Evolutionary conservation across 1,284 basidiomycete species (phyloP).

Genomic region (Tilletia walkeri): DNA sequence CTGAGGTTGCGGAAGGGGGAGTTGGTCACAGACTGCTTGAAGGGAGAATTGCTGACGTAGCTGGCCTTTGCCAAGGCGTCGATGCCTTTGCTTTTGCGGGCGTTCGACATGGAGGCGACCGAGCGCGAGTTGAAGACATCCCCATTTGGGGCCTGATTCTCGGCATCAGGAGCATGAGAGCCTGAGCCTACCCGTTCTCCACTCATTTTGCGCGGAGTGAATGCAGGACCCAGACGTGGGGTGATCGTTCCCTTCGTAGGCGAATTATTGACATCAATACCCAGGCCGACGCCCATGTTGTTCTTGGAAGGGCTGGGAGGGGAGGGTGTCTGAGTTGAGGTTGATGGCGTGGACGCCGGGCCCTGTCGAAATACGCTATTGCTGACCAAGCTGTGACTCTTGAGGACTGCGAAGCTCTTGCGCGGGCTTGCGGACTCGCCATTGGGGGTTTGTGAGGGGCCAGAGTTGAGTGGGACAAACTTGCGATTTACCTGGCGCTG

Average conservation of each 20-base stretch:
- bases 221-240: not conserved
- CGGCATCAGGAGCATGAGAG: not conserved
- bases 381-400: constrained; percentile 43
- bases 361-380: constrained; percentile 45
- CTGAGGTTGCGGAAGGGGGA: constrained; percentile 29
- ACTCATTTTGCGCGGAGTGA: constrained; percentile 23
- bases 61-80: constrained; percentile 33
- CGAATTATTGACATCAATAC: constrained; percentile 33
- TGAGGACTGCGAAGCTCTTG: constrained; percentile 27
- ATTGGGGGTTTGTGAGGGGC: not conserved
- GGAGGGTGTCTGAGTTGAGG: not conserved
- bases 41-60: constrained; percentile 58
- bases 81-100: constrained; percentile 38
- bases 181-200: not conserved
- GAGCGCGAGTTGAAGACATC: constrained; percentile 14
- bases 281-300: constrained; percentile 33
- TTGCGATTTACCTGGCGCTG: constrained; percentile 30
- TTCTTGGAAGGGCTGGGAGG: constrained; percentile 8
- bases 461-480: constrained; percentile 24
- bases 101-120: constrained; percentile 17
- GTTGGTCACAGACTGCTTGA: constrained; percentile 62
- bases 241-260: constrained; percentile 15
- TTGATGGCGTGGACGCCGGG: constrained; percentile 18
- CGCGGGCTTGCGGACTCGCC: not conserved
- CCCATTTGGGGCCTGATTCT: not conserved